Base-by-base conservation (phyloP, 2,329 filamentous ascomycete species). In the Tolypocladium ovalisporum region DNA sequence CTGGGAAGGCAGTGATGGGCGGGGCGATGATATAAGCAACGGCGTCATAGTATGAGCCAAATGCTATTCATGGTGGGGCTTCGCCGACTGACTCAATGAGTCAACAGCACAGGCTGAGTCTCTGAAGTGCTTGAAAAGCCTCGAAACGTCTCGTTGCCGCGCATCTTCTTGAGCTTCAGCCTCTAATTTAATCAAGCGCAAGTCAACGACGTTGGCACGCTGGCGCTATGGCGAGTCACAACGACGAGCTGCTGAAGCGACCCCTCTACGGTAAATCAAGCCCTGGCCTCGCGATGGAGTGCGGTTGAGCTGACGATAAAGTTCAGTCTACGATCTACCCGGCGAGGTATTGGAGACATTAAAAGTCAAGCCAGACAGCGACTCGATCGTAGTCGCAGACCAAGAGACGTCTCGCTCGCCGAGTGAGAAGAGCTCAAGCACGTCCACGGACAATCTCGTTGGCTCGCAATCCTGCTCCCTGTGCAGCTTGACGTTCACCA, bases 271-370 rank as follows among this genome's bases (percentile, higher is more conserved):
- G 78, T 79, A 70, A 51, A 56, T 60, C 59, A 12, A 24, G n/a
- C 32, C n/a, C 6, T 32, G 34, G 34, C 55, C 32, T 37, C 40
- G 29, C 47, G 47, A 35, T 32, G 19, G 10, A 15, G 29, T 29
- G 9, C 4, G 3, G 12, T n/a, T 15, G 27, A 54, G 57, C 59
- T 61, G 54, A 61, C 36, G 19, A 27, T n/a, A n/a, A 22, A 32
- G 32, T 52, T 8, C 68, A 91, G 88, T 93, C 58, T 97, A 92
- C 71, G 87, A 95, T 70, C 81, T 97, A 29, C 90, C 90, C 0
- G 76, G 80, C 59, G 83, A 91, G 68, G 80, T 96, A 52, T 77
- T 95, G 39, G 76, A 79, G 55, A 87, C 84, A 3, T 77, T 96
- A 62, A 78, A 81, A 12, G 77, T 76, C 19, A 74, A 75, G 56